Percentiles rank a stretch among this genome's conserved stretches.
phyloP scores from a whole-genome alignment of 139 green algal genomes.

The Zygnema cylindricum region DNA sequence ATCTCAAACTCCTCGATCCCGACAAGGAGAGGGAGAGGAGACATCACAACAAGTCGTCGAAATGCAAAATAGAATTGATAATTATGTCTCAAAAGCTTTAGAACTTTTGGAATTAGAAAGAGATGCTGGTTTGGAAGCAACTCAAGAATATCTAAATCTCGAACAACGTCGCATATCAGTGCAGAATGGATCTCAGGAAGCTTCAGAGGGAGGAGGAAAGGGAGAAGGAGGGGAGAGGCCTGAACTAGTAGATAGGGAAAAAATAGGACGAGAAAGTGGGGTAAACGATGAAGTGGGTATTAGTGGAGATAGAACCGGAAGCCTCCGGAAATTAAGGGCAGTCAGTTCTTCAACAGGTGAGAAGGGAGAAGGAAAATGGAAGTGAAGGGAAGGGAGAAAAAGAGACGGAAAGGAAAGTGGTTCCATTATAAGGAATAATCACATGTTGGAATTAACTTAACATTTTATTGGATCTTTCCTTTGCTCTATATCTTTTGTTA shows the following conservation, averaged over 20 bases:
- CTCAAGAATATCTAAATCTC: neutral
- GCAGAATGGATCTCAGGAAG: neutral
- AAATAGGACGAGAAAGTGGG: neutral
- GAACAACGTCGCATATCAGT: too few species aligned
- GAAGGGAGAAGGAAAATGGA: too few species aligned
- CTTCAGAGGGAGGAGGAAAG: constrained; percentile 1
- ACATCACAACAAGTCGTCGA: neutral
- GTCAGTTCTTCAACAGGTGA: constrained; percentile 2
- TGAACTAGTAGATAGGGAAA: neutral
- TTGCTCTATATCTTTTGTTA: too few species aligned
- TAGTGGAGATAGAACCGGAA: neutral
- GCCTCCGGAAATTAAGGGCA: neutral
- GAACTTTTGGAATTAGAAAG: constrained; percentile 28
- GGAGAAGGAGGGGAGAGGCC: neutral
- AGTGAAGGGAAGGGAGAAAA: too few species aligned
- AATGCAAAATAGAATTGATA: constrained; percentile 14
- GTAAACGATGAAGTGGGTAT: neutral
- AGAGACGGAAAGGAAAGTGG: too few species aligned
- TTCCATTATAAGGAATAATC: too few species aligned
- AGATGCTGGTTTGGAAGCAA: constrained; percentile 26
- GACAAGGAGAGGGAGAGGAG: neutral
- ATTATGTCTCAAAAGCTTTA: constrained; percentile 16
- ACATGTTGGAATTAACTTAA: too few species aligned
- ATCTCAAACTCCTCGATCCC: neutral
- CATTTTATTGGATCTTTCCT: too few species aligned